A percentile compares a stretch with the other conserved stretches of the same genome.
Evolutionary conservation across 306 rosid species (phyloP).

Genomic region (Medicago ruthenica): DNA sequence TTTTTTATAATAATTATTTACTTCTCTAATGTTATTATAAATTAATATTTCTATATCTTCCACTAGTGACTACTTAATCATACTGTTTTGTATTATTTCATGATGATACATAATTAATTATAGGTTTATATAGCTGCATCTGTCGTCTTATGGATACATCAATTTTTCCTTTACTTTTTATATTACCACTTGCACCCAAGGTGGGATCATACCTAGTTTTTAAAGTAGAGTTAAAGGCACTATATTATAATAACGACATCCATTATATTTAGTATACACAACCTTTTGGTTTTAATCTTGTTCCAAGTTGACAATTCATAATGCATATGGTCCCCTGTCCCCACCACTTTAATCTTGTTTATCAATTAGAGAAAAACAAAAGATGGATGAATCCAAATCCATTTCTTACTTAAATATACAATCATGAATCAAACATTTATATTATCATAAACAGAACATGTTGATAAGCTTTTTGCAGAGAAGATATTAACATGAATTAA

Average conservation of each 20-base stretch:
- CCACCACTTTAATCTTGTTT: constrained; percentile 37
- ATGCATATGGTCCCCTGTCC: constrained; percentile 46
- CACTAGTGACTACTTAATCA: constrained; percentile 22
- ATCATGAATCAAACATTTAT: background rate
- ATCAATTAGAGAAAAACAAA: constrained; percentile 14
- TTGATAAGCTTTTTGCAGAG: background rate
- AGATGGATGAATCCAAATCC: constrained; percentile 26
- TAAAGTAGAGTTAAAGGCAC: constrained; percentile 24
- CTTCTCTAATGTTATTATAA: background rate
- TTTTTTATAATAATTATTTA: background rate
- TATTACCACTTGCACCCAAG: constrained; percentile 26
- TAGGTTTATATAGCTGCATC: constrained; percentile 1
- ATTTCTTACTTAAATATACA: constrained; percentile 1
- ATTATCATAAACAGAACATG: constrained; percentile 15
- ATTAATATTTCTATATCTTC: background rate
- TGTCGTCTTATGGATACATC: background rate
- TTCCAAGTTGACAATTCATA: constrained; percentile 36
- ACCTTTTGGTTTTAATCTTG: constrained; percentile 25
- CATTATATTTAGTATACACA: constrained; percentile 25
- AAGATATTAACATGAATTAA: too few relatives aligned
- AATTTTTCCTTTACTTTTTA: constrained; percentile 25
- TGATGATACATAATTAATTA: constrained; percentile 4
- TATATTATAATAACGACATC: constrained; percentile 16
- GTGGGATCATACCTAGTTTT: constrained; percentile 32
- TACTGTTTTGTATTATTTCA: background rate